A percentile compares a stretch with the other conserved stretches of the same genome.
phyloP scores from a whole-genome alignment of 1,284 basidiomycete species.

The Polyporus tsugae region DNA sequence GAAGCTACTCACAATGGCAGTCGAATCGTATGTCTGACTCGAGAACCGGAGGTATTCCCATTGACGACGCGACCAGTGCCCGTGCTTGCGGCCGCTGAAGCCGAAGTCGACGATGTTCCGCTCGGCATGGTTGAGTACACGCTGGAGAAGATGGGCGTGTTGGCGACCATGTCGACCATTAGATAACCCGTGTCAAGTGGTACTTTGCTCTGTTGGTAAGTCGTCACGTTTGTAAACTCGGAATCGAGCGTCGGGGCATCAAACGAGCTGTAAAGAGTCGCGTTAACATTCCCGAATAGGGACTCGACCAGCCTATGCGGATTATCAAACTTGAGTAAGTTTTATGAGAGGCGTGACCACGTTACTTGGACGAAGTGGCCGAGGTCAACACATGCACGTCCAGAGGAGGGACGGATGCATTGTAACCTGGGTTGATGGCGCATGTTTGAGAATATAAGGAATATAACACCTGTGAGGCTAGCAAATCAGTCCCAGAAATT shows the following conservation, averaged over 20 bases:
- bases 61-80: not conserved
- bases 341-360: too few species aligned
- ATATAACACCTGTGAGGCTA: constrained; percentile 14
- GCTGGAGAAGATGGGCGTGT: not conserved
- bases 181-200: constrained; percentile 1
- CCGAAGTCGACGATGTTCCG: not conserved
- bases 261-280: constrained; percentile 17
- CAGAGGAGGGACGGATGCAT: constrained; percentile 4
- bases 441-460: constrained; percentile 15
- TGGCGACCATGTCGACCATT: constrained; percentile 5
- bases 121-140: not conserved
- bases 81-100: not conserved
- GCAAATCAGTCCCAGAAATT: not conserved
- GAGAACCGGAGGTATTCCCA: not conserved
- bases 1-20: not conserved
- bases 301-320: constrained; percentile 15
- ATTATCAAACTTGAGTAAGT: not conserved
- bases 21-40: not conserved
- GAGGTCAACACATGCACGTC: constrained; percentile 12
- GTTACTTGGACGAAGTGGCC: not conserved
- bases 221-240: constrained; percentile 9
- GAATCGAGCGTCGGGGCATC: constrained; percentile 20
- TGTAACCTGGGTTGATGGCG: constrained; percentile 14
- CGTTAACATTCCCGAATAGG: constrained; percentile 17
- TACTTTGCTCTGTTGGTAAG: not conserved